Percentiles rank a stretch among this genome's conserved stretches.
Conservation (phyloP, 1,284 basidiomycete genomes). For the Cystobasidiaceae sp. region DNA sequence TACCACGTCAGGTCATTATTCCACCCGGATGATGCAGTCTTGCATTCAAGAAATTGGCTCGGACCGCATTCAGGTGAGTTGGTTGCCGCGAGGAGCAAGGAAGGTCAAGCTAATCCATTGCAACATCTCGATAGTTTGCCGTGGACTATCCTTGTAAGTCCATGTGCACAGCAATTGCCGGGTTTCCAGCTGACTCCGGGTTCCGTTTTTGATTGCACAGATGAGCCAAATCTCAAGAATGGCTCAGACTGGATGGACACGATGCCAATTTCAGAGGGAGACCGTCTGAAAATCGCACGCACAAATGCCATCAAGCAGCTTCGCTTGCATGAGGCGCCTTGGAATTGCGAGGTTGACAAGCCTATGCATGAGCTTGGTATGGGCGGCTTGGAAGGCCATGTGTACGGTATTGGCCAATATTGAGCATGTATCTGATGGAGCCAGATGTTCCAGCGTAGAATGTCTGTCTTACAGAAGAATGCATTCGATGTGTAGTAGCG, state of each 20-base stretch:
- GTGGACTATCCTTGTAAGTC: constrained; percentile 26
- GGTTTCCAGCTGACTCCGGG: background rate
- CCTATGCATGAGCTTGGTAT: constrained; percentile 6
- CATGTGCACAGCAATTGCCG: background rate
- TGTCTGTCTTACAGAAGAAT: no score
- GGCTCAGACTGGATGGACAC: constrained; percentile 26
- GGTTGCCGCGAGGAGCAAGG: background rate
- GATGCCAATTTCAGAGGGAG: constrained; percentile 11
- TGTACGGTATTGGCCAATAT: constrained; percentile 18
- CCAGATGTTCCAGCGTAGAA: no score
- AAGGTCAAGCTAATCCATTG: background rate
- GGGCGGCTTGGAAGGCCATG: constrained; percentile 16
- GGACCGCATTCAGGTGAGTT: constrained; percentile 14
- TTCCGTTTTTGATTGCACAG: background rate
- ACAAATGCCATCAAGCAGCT: constrained; percentile 28
- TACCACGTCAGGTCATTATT: constrained; percentile 26
- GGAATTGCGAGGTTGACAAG: constrained; percentile 4
- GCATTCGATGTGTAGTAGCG: no score
- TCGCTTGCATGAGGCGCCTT: constrained; percentile 13
- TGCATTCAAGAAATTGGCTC: constrained; percentile 15
- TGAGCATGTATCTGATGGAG: no score
- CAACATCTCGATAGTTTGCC: constrained; percentile 1
- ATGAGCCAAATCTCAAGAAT: constrained; percentile 17
- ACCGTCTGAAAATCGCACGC: constrained; percentile 21
- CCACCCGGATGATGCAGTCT: constrained; percentile 16